Evolutionary conservation across 1,284 basidiomycete genomes (phyloP), one percentile per base, ranked within the genome.

Genomic region (Neonothopanus nambi): DNA sequence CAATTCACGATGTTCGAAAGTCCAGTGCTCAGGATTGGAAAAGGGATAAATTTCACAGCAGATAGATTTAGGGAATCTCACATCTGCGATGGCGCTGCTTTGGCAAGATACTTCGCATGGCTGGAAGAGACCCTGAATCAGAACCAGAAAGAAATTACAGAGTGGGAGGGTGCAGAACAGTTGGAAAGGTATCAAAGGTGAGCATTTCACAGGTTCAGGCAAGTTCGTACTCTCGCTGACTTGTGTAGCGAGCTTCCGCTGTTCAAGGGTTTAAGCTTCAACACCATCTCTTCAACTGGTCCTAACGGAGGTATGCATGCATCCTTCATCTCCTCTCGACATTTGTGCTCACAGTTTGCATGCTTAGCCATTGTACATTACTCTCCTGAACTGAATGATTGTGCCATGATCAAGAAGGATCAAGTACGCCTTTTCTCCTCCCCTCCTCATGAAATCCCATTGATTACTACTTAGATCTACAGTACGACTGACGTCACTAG

Each of bases 401-500:
- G 88, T 61, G 86, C 89, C 0, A 75, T 84, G 17, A 88, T 99
- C 58, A 79, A 81, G 62, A 83, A 81, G 62, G 82, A 94, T 47
- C 81, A 90, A 72, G 85, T 88, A 54, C 23, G 62, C 6, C 51
- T n/a, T 18, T 33, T 21, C 26, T 38, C 9, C 33, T 24, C 44
- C 21, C 13, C 61, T 26, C 58, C 48, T 39, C 48, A 48, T 18
- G 12, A 40, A 13, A 18, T 17, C 26, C 21, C 28, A 33, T 26
- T 8, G 38, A 28, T 37, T 11, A 7, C 33, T 28, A 21, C 37
- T 3, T 20, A 91, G 91, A 81, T 1, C 95, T 95, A 98, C 63
- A 95, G 95, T 11, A 99, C 96, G 0, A 99, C 96, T 1, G 97
- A 98, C 65, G 89, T 92, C 8, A 98, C 95, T 4, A 77, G 95